phyloP scores from a whole-genome alignment of 164 flowering plant genomes.

The Nymphaea colorata region DNA sequence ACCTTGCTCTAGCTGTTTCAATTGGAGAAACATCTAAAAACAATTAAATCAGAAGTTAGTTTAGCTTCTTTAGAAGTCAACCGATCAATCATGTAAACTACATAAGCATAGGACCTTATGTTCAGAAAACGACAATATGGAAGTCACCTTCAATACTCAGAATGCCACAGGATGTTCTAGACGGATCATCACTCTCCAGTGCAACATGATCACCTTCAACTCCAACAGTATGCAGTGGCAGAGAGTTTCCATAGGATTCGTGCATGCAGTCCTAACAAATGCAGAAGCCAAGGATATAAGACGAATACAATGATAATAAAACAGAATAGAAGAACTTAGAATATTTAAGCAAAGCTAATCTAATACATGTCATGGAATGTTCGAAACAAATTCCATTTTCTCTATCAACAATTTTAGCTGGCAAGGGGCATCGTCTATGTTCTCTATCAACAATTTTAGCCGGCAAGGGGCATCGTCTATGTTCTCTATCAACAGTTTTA shows the following conservation, averaged over 20 bases:
- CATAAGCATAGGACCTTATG: neutral
- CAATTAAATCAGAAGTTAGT: neutral
- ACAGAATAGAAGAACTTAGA: neutral
- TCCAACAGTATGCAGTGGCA: conserved; percentile 45
- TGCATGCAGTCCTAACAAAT: conserved; percentile 60
- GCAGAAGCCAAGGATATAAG: neutral
- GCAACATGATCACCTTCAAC: conserved; percentile 62
- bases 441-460: too few relatives aligned
- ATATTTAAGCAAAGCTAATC: neutral
- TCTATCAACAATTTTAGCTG: too few relatives aligned
- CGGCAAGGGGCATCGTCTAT: too few relatives aligned
- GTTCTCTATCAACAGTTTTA: too few relatives aligned
- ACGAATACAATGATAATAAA: neutral
- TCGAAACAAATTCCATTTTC: too few relatives aligned
- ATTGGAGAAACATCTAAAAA: conserved; percentile 77
- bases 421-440: too few relatives aligned
- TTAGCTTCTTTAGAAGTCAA: conserved; percentile 1
- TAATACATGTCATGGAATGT: too few relatives aligned
- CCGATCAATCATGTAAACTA: conserved; percentile 5
- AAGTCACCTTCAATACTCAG: conserved; percentile 48
- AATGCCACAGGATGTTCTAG: conserved; percentile 33
- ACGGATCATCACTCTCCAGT: conserved; percentile 41
- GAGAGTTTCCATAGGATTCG: conserved; percentile 43
- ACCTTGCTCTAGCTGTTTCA: conserved; percentile 81
- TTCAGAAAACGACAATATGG: neutral